Evolutionary conservation across 1,139 yeast species (phyloP).

Genomic region (Saccharomyces hybrid): DNA sequence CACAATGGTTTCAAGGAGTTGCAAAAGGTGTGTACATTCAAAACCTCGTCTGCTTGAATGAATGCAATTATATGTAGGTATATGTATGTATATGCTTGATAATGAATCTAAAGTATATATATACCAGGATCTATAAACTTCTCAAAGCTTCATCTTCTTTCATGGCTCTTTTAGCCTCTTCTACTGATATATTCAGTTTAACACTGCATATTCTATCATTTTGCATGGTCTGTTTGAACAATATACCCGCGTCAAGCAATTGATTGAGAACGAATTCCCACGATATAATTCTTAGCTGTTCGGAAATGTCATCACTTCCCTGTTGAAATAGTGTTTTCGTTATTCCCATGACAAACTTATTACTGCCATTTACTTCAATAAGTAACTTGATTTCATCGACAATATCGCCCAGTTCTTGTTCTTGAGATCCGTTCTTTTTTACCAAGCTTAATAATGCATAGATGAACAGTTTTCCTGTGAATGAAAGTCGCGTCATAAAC

Average conservation of each 20-base stretch:
- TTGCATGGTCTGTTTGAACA: slow-evolving; percentile 56
- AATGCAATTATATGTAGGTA: not conserved
- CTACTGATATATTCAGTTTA: slow-evolving; percentile 61
- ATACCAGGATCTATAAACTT: slow-evolving; percentile 10
- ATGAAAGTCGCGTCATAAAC: slow-evolving; percentile 54
- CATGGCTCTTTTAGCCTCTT: slow-evolving; percentile 56
- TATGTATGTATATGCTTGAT: not conserved
- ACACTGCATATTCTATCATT: slow-evolving; percentile 63
- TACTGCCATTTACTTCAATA: slow-evolving; percentile 34
- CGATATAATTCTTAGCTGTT: slow-evolving; percentile 28
- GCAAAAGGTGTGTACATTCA: not conserved
- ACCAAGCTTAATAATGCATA: slow-evolving; percentile 59
- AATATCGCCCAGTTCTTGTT: slow-evolving; percentile 65
- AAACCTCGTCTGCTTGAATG: not conserved
- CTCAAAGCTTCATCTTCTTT: slow-evolving; percentile 41
- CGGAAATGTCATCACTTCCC: slow-evolving; percentile 14
- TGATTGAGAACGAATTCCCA: slow-evolving; percentile 42
- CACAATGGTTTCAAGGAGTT: not conserved
- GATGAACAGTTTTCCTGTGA: slow-evolving; percentile 65
- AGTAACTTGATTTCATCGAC: slow-evolving; percentile 64
- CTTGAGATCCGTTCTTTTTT: slow-evolving; percentile 65
- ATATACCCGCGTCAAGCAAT: slow-evolving; percentile 68
- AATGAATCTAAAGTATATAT: not conserved
- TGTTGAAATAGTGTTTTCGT: slow-evolving; percentile 25
- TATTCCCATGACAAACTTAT: slow-evolving; percentile 26